Percentiles rank a stretch among this genome's conserved stretches.
These are phyloP conservation scores for Trypanosoma avium DNA, from an alignment of 208 protist genomes.

Conservation along the genomic window DNA sequence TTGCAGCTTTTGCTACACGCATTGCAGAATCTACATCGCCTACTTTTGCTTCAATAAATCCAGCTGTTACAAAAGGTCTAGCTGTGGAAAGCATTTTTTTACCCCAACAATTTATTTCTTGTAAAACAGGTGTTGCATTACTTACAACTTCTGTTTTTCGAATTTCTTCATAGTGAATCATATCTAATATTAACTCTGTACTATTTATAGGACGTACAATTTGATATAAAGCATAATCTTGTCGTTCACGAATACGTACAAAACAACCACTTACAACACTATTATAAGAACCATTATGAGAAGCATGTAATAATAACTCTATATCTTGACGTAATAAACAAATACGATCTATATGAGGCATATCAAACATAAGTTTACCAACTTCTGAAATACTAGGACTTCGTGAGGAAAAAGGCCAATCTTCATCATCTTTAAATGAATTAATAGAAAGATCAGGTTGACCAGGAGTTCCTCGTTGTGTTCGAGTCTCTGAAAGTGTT, in stretches of 20 bases:
- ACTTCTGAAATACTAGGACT: conserved; percentile 11
- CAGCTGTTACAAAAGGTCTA: conserved; percentile 32
- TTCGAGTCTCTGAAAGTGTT: neutral
- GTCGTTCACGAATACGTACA: conserved; percentile 38
- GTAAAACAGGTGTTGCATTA: conserved; percentile 40
- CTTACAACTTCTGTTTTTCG: conserved; percentile 44
- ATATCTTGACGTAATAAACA: conserved; percentile 42
- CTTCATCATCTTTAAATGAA: conserved; percentile 11
- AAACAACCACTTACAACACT: conserved; percentile 50
- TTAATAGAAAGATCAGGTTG: neutral
- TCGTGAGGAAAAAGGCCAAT: neutral
- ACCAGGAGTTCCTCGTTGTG: neutral
- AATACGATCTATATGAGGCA: conserved; percentile 38
- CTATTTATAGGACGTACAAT: conserved; percentile 23
- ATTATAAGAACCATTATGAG: conserved; percentile 30
- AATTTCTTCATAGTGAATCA: conserved; percentile 39
- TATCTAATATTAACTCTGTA: conserved; percentile 40
- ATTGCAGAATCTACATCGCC: conserved; percentile 44
- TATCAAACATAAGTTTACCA: neutral
- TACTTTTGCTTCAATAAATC: conserved; percentile 56
- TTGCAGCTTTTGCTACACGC: conserved; percentile 17
- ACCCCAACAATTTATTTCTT: conserved; percentile 43
- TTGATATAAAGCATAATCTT: conserved; percentile 45
- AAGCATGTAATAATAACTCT: conserved; percentile 28
- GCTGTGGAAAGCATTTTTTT: conserved; percentile 45